Conservation (phyloP, 257 asterid genomes). For the Primulina tabacum region DNA sequence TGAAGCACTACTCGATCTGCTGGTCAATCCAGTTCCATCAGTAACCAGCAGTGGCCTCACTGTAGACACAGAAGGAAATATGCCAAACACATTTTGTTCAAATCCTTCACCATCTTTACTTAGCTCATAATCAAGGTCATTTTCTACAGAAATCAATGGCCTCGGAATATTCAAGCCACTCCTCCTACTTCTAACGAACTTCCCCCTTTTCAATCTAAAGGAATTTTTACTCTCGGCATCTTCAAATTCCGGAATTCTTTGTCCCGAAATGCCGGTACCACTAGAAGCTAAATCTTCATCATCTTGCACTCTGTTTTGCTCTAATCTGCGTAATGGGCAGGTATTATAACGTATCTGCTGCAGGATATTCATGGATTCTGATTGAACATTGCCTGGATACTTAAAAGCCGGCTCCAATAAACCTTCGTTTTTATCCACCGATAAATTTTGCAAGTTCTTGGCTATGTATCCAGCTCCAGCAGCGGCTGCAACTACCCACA, state of each 20-base stretch:
- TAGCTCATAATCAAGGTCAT: conserved; percentile 24
- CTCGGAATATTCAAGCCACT: conserved; percentile 8
- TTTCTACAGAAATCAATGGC: conserved; percentile 30
- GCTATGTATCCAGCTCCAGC: conserved; percentile 79
- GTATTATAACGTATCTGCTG: conserved; percentile 59
- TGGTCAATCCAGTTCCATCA: conserved; percentile 25
- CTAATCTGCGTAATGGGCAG: conserved; percentile 55
- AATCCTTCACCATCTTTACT: conserved; percentile 20
- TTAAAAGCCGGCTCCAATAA: conserved; percentile 24
- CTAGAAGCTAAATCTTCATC: conserved; percentile 25
- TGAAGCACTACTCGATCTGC: conserved; percentile 23
- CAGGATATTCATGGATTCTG: conserved; percentile 46
- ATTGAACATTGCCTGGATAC: conserved; percentile 28
- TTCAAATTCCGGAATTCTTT: conserved; percentile 25
- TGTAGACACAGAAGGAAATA: conserved; percentile 27
- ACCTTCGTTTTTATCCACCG: conserved; percentile 39
- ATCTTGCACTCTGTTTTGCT: conserved; percentile 26
- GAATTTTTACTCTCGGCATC: conserved; percentile 22
- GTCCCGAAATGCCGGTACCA: background rate
- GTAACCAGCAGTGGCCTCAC: conserved; percentile 36
- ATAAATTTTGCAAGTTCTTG: conserved; percentile 46
- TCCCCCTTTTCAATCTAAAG: conserved; percentile 27
- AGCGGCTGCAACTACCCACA: conserved; percentile 83
- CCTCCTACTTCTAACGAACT: conserved; percentile 23
- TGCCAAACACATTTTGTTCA: conserved; percentile 30